Percentiles rank a stretch among this genome's conserved stretches.
phyloP scores from a whole-genome alignment of 345 rosid genomes.

The Gossypium raimondii region DNA sequence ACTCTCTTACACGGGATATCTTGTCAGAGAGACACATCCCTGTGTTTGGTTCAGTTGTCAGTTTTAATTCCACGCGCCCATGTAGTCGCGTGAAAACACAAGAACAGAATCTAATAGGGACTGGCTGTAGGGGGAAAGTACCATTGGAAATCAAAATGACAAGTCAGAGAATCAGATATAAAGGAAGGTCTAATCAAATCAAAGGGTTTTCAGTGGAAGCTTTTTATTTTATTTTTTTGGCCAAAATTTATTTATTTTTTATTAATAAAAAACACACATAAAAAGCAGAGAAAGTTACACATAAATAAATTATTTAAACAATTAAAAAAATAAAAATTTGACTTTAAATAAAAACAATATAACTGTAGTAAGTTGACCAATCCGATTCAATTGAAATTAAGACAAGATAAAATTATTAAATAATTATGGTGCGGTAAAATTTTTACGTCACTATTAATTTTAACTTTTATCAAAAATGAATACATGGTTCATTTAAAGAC shows the following conservation, averaged over 20 bases:
- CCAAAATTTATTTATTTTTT: too few species aligned
- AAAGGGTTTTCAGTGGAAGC: background rate
- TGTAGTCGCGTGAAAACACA: background rate
- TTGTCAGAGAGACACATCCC: constrained; percentile 9
- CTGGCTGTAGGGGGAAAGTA: background rate
- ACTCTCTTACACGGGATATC: constrained; percentile 1
- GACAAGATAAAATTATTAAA: too few species aligned
- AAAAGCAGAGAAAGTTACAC: background rate
- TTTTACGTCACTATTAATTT: accelerated
- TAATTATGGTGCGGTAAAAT: accelerated
- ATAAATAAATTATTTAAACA: background rate
- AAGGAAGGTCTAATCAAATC: constrained; percentile 13
- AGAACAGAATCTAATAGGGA: background rate
- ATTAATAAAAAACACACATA: too few species aligned
- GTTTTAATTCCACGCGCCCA: background rate
- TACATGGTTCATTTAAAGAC: accelerated
- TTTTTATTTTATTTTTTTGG: too few species aligned
- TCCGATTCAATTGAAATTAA: too few species aligned
- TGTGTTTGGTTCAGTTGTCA: background rate
- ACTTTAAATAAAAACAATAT: too few species aligned
- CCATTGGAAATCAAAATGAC: constrained; percentile 7
- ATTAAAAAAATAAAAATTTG: too few species aligned
- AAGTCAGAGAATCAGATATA: background rate
- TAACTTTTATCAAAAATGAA: accelerated
- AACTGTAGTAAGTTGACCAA: accelerated